These are phyloP conservation scores for Pulveroboletus sp. DNA, from an alignment of 1,284 basidiomycete genomes.

Conservation along the genomic window DNA sequence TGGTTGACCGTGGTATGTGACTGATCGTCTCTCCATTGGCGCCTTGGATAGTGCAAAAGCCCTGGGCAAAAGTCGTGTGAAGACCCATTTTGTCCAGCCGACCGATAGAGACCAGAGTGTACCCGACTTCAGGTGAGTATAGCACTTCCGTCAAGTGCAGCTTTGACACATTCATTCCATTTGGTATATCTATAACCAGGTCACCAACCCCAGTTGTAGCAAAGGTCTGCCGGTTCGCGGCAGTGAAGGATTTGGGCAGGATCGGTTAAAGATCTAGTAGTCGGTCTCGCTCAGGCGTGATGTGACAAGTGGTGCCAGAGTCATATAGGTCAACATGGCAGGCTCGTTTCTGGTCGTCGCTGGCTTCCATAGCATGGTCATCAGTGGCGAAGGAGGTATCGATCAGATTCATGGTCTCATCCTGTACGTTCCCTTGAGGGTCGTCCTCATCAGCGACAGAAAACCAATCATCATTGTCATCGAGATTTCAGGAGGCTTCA, in stretches of 20 bases:
- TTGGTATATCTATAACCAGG: slow-evolving; percentile 36
- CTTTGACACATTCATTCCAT: slow-evolving; percentile 26
- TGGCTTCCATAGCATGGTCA: too few species aligned
- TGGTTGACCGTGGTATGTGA: slow-evolving; percentile 9
- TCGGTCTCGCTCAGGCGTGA: slow-evolving; percentile 21
- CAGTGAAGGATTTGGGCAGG: too few species aligned
- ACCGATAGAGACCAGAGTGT: slow-evolving; percentile 36
- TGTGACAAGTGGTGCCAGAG: slow-evolving; percentile 38
- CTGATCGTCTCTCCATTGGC: slow-evolving; percentile 21
- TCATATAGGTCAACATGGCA: slow-evolving; percentile 32
- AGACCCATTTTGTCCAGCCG: slow-evolving; percentile 33
- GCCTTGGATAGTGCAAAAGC: slow-evolving; percentile 27
- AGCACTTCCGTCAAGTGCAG: slow-evolving; percentile 36
- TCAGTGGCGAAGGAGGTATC: too few species aligned
- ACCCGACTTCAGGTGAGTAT: slow-evolving; percentile 32
- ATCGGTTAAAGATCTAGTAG: slow-evolving; percentile 11
- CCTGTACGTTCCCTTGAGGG: too few species aligned
- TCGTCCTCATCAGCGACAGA: too few species aligned
- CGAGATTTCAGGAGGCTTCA: too few species aligned
- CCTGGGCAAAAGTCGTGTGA: slow-evolving; percentile 25
- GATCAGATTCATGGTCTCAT: too few species aligned
- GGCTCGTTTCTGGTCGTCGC: too few species aligned
- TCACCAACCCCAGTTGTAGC: slow-evolving; percentile 32
- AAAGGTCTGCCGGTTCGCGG: slow-evolving; percentile 31
- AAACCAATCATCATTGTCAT: too few species aligned